Evolutionary conservation across 169 alveolate genomes (phyloP), one percentile per base, ranked within the genome.

Genomic region (Cystoisospora suis): DNA sequence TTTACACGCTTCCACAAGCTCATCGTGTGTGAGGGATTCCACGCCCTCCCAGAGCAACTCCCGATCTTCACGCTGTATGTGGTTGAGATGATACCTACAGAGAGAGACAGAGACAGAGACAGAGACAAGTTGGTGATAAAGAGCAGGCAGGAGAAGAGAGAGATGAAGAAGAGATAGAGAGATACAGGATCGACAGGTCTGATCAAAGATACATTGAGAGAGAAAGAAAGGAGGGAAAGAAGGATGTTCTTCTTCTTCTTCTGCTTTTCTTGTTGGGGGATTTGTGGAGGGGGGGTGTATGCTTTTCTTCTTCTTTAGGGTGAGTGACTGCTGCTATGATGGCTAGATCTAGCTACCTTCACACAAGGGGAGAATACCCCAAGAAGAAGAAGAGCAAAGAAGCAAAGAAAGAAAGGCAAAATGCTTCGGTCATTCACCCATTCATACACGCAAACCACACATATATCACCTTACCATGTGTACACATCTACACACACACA

Each of bases 21-120:
- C 97, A 53, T 95, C 96, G 45, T 94, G 91, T 45, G 94, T 85
- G 47, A 96, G 91, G 75, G 94, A 94, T 69, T 96, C 97, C 42
- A 96, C 98, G 12, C 98, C 98, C 75, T 96, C 98, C 97, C 97
- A 96, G 87, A 96, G 81, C 46, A 96, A 94, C 85, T 95, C 95
- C 46, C 97, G 38, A 81, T 96, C 98, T 86, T 96, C 98, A 36
- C 97, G 85, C 81, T 96, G 97, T 17, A 91, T 70, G 65, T 96
- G 92, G 36, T 95, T 87, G 77, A 96, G 81, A 86, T 96, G 98
- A 75, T 96, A 97, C 61, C 97, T 90, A 77, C 6, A 75, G 34
- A 29, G 38, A 53, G 34, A 5, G 79, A 7, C 5, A 12, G 77
- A 65, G 44, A 58, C 72, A 58, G 6, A 9, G 72, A 58, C 29